These are phyloP conservation scores for Linnemannia elongata DNA, from an alignment of 192 early-diverging fungal genomes.

Conservation along the genomic window DNA sequence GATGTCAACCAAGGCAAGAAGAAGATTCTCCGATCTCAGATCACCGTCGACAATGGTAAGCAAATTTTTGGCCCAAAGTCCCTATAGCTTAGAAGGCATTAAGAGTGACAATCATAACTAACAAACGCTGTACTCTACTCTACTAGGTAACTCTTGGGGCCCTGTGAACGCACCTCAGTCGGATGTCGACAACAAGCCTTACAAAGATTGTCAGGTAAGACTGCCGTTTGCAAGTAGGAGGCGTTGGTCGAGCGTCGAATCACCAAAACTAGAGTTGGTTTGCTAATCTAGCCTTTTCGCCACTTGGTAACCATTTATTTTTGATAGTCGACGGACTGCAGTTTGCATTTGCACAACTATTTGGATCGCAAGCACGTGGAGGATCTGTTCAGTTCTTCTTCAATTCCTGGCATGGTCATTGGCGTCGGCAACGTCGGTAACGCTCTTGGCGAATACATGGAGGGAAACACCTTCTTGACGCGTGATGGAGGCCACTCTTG, in stretches of 20 bases:
- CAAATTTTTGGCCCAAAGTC: too few relatives aligned
- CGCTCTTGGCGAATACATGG: constrained; percentile 70
- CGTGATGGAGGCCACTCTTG: constrained; percentile 90
- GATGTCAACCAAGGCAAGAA: constrained; percentile 65
- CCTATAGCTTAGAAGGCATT: background rate
- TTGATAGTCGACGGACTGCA: constrained; percentile 61
- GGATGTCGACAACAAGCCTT: constrained; percentile 56
- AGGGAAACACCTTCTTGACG: constrained; percentile 89
- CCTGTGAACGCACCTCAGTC: constrained; percentile 48
- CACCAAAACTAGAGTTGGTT: background rate
- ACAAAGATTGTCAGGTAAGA: constrained; percentile 47
- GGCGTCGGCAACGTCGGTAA: constrained; percentile 94
- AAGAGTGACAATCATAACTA: background rate
- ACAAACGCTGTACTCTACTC: background rate
- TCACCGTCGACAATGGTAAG: constrained; percentile 87
- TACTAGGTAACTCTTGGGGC: constrained; percentile 3
- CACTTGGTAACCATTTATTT: background rate
- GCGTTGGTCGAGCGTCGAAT: too few relatives aligned
- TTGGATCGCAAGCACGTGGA: constrained; percentile 83
- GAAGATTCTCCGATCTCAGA: constrained; percentile 76
- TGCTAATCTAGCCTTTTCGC: too few relatives aligned
- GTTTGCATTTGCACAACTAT: constrained; percentile 89
- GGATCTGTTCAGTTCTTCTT: constrained; percentile 84
- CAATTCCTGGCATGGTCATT: constrained; percentile 90
- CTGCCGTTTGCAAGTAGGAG: background rate